Evolutionary conservation across 257 asterid genomes (phyloP), one percentile per base, ranked within the genome.

Genomic region (Fraxinus quadrangulata): DNA sequence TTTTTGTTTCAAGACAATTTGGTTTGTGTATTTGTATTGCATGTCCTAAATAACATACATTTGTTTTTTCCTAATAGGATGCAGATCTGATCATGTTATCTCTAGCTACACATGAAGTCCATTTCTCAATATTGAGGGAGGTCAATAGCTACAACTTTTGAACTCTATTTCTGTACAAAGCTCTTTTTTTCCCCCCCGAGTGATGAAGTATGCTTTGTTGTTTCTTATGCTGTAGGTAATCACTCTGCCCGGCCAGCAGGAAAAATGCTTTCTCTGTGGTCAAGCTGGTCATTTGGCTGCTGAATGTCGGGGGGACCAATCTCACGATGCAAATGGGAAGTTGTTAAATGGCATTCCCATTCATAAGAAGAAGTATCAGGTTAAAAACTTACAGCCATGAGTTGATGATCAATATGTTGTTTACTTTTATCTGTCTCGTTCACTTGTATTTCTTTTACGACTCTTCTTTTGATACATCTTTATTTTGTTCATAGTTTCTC

Each of bases 81-180:
- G 99, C 99, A 0, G 97, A 95, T 87, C 90, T 93, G 83, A 95
- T 95, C 85, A 95, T 95, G 98, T 90, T 95, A 49, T 80, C 99
- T 81, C 87, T 95, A 49, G 98, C 99, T 81, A 95, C 99, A 39
- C 98, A 95, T 85, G 98, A 95, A 89, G 88, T 95, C 70, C 96
- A 93, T 82, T 95, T 95, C 89, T 91, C 96, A 63, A 91, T 95
- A 80, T 77, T 95, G 86, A 90, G 99, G 88, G 99, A 95, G 98
- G 99, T 95, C 30, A 71, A 96, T 83, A 39, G 76, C 78, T 75
- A 23, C 65, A 59, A 74, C 67, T 78, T 75, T 77, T 70, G 78
- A 67, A 79, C 59, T 42, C 39, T 33, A 59, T 6, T 74, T 76
- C 37, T 80, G 66, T 23, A 24, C 21, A 36, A 67, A 59, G 37